phyloP scores from a whole-genome alignment of 768 basidiomycete species.

The Podaxis mareebaensis region DNA sequence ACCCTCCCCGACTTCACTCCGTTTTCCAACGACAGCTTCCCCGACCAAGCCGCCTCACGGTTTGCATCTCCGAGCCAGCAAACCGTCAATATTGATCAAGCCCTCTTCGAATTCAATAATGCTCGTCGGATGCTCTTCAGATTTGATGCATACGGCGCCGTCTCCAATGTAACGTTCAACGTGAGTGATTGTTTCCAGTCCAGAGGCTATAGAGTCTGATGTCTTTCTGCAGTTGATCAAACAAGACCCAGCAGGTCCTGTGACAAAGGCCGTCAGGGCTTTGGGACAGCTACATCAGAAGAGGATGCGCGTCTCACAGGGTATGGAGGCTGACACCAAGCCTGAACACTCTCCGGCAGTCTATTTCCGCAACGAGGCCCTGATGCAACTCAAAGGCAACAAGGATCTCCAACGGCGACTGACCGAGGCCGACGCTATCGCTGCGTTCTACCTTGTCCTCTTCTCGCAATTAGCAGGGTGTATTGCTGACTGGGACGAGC shows the following conservation, averaged over 20 bases:
- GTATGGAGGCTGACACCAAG: slow-evolving; percentile 55
- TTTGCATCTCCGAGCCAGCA: slow-evolving; percentile 29
- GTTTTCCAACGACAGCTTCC: slow-evolving; percentile 6
- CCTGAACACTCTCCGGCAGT: slow-evolving; percentile 59
- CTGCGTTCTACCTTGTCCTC: slow-evolving; percentile 75
- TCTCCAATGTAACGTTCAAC: slow-evolving; percentile 64
- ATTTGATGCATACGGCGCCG: slow-evolving; percentile 48
- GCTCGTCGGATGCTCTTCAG: slow-evolving; percentile 67
- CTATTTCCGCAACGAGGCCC: slow-evolving; percentile 71
- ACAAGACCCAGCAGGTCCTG: slow-evolving; percentile 67
- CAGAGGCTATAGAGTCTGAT: slow-evolving; percentile 1
- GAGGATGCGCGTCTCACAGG: slow-evolving; percentile 60
- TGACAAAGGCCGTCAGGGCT: slow-evolving; percentile 76
- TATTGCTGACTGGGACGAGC: slow-evolving; percentile 65
- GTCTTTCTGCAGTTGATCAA: slow-evolving; percentile 46
- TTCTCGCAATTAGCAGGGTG: slow-evolving; percentile 75
- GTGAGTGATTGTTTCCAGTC: slow-evolving; percentile 40
- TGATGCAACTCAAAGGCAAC: slow-evolving; percentile 56
- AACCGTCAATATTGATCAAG: slow-evolving; percentile 53
- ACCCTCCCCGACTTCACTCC: slow-evolving; percentile 6
- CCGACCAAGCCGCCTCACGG: background rate
- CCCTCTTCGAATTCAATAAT: slow-evolving; percentile 75
- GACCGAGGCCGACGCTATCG: slow-evolving; percentile 71
- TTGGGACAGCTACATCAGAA: slow-evolving; percentile 70
- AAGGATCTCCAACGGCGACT: slow-evolving; percentile 55